Percentiles rank a stretch among this genome's conserved stretches.
These are phyloP conservation scores for Ascobolus immersus DNA, from an alignment of 495 filamentous ascomycete species.

Conservation along the genomic window DNA sequence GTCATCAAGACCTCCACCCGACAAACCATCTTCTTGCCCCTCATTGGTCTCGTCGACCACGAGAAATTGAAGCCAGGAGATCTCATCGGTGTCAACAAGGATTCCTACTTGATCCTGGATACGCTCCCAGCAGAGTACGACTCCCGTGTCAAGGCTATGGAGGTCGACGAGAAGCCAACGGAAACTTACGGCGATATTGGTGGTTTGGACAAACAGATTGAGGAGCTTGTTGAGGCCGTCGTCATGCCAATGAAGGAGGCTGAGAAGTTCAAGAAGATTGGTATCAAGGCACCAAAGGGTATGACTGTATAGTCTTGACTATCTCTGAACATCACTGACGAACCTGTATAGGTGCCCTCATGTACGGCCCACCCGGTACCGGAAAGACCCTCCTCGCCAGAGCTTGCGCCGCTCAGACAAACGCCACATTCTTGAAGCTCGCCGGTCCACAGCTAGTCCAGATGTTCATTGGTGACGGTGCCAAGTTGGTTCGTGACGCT, in stretches of 20 bases:
- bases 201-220: conserved; percentile 95
- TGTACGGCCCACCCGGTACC: conserved; percentile 94
- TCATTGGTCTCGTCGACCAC: conserved; percentile 92
- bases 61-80: conserved; percentile 81
- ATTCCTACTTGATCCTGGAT: conserved; percentile 95
- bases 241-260: conserved; percentile 99
- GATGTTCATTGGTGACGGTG: conserved; percentile 99
- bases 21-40: conserved; percentile 94
- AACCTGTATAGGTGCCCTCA: conserved; percentile 46
- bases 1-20: conserved; percentile 99
- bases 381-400: conserved; percentile 93
- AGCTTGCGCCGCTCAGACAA: conserved; percentile 91
- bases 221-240: conserved; percentile 96
- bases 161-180: conserved; percentile 98
- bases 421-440: conserved; percentile 97
- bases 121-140: conserved; percentile 98
- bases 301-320: conserved; percentile 11
- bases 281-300: conserved; percentile 99
- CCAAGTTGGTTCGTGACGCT: conserved; percentile 90
- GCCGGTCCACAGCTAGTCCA: conserved; percentile 97
- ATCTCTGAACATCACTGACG: conserved; percentile 8
- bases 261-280: conserved; percentile 95
- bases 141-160: conserved; percentile 97
- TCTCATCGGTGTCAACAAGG: conserved; percentile 96
- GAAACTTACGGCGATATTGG: conserved; percentile 98